These are phyloP conservation scores for Mycena amicta DNA, from an alignment of 768 basidiomycete genomes.

Conservation along the genomic window DNA sequence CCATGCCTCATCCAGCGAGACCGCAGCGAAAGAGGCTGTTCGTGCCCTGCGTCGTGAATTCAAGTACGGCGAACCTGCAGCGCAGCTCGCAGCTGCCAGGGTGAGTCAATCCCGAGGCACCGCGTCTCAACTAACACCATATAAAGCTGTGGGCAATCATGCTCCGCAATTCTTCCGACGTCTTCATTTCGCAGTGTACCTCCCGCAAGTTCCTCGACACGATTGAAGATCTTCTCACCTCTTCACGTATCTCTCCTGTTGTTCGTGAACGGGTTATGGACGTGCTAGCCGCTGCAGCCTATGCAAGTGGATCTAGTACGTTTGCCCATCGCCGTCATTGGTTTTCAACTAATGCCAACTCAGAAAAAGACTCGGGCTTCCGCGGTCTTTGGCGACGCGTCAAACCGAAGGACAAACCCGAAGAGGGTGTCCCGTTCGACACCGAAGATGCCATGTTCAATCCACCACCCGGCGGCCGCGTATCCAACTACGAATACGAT, in stretches of 20 bases:
- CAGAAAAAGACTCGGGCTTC: slow-evolving; percentile 55
- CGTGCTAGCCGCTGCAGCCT: slow-evolving; percentile 82
- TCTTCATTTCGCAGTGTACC: slow-evolving; percentile 70
- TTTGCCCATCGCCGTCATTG: slow-evolving; percentile 10
- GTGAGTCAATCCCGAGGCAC: slow-evolving; percentile 50
- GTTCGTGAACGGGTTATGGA: slow-evolving; percentile 80
- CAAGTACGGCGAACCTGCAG: slow-evolving; percentile 79
- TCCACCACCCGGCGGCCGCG: slow-evolving; percentile 35
- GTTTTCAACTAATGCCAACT: not conserved
- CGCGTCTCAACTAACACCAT: not conserved
- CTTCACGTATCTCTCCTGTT: slow-evolving; percentile 70
- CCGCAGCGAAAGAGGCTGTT: slow-evolving; percentile 81
- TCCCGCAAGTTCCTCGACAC: slow-evolving; percentile 80
- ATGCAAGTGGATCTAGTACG: slow-evolving; percentile 55
- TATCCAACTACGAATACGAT: slow-evolving; percentile 3
- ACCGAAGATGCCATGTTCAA: slow-evolving; percentile 80
- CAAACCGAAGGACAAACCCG: slow-evolving; percentile 79
- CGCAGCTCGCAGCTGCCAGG: slow-evolving; percentile 76
- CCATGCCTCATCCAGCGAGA: slow-evolving; percentile 70
- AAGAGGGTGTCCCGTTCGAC: slow-evolving; percentile 81
- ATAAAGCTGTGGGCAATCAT: slow-evolving; percentile 88
- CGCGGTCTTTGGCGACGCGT: slow-evolving; percentile 79
- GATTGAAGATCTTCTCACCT: slow-evolving; percentile 71
- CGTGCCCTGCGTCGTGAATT: slow-evolving; percentile 83
- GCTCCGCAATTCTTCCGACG: slow-evolving; percentile 76